Percentiles rank a stretch among this genome's conserved stretches.
Evolutionary conservation across 2,329 filamentous ascomycete species (phyloP).

Genomic region (Huntiella savannae): DNA sequence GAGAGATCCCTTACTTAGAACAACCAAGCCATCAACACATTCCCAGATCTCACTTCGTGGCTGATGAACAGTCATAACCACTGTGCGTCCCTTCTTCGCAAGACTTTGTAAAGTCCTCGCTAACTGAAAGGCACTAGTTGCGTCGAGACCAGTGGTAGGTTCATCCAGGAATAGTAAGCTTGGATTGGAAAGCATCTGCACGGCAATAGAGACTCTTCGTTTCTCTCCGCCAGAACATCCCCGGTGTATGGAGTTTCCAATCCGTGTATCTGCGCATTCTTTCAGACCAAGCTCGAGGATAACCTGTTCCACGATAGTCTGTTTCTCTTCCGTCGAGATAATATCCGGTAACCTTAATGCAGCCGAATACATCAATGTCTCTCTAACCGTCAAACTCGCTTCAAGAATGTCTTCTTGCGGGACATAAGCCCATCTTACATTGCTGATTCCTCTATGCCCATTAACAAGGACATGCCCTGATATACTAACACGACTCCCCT

Average conservation of each 20-base stretch:
- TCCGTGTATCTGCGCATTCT: slow-evolving; percentile 56
- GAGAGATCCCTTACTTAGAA: slow-evolving; percentile 47
- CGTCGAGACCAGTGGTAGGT: slow-evolving; percentile 60
- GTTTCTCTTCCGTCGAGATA: slow-evolving; percentile 37
- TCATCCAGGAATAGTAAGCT: slow-evolving; percentile 63
- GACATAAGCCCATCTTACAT: slow-evolving; percentile 46
- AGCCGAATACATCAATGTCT: slow-evolving; percentile 56
- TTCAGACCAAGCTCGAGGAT: slow-evolving; percentile 59
- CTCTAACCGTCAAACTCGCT: slow-evolving; percentile 54
- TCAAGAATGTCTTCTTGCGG: slow-evolving; percentile 61
- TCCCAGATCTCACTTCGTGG: slow-evolving; percentile 65
- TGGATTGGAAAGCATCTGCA: slow-evolving; percentile 62
- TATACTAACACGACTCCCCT: slow-evolving; percentile 30
- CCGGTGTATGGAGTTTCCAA: slow-evolving; percentile 51
- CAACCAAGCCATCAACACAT: slow-evolving; percentile 52
- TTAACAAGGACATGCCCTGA: slow-evolving; percentile 44
- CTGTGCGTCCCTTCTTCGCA: slow-evolving; percentile 47
- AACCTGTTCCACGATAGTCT: slow-evolving; percentile 51
- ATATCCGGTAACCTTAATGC: slow-evolving; percentile 49
- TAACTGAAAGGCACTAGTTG: slow-evolving; percentile 57
- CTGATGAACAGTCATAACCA: slow-evolving; percentile 60
- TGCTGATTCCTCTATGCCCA: slow-evolving; percentile 30
- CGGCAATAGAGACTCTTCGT: slow-evolving; percentile 55
- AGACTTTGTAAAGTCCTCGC: slow-evolving; percentile 50
- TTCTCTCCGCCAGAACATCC: slow-evolving; percentile 69